A percentile compares a stretch with the other conserved stretches of the same genome.
Evolutionary conservation across 1,284 basidiomycete species (phyloP).

Genomic region (Lentinus polychrous): DNA sequence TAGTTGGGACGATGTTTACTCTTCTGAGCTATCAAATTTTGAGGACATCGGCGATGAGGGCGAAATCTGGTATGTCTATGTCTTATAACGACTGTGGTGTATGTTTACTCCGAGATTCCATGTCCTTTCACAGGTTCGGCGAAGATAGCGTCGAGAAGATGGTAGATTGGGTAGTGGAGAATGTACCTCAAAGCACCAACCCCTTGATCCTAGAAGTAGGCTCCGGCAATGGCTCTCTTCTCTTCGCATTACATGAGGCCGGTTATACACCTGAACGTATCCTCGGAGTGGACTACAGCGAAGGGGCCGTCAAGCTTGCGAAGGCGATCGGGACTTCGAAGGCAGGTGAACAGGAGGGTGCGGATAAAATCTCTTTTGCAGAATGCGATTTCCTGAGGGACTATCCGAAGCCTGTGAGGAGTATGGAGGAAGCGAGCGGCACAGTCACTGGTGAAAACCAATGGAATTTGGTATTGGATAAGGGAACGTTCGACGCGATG

Average conservation of each 20-base stretch:
- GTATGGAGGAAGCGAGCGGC: conserved; percentile 11
- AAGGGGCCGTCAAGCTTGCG: conserved; percentile 61
- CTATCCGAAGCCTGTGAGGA: conserved; percentile 27
- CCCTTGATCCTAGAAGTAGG: conserved; percentile 69
- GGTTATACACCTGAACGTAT: conserved; percentile 52
- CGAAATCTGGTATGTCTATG: conserved; percentile 64
- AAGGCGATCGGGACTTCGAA: conserved; percentile 43
- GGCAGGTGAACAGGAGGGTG: conserved; percentile 13
- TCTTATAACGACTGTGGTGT: background rate
- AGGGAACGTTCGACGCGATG: conserved; percentile 86
- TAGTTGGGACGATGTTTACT: conserved; percentile 71
- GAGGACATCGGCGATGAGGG: conserved; percentile 83
- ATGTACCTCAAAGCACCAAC: conserved; percentile 40
- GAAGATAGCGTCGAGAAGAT: conserved; percentile 77
- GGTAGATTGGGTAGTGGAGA: conserved; percentile 57
- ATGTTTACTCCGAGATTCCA: background rate
- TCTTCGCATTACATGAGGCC: conserved; percentile 66
- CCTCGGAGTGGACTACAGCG: conserved; percentile 80
- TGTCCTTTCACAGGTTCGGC: conserved; percentile 61
- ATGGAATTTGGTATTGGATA: conserved; percentile 73
- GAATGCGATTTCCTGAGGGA: conserved; percentile 56
- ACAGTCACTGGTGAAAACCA: background rate
- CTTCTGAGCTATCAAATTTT: conserved; percentile 70
- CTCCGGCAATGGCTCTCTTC: conserved; percentile 79
- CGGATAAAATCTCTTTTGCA: conserved; percentile 40